These are phyloP conservation scores for Fusarium tricinctum DNA, from an alignment of 2,329 filamentous ascomycete species.

Conservation along the genomic window DNA sequence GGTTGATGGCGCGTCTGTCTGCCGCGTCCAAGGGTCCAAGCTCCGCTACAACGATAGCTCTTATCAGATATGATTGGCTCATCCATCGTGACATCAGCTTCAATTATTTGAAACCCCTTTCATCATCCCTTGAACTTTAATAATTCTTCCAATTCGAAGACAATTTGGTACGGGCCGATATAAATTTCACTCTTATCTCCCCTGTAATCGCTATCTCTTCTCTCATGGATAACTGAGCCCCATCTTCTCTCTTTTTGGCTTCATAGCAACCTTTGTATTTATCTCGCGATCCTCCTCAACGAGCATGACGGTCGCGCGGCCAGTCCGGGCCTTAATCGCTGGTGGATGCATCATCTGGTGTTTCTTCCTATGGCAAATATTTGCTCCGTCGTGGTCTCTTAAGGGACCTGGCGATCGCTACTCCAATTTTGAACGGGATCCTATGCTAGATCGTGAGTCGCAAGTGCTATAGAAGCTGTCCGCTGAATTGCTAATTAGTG, in stretches of 20 bases:
- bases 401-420: slow-evolving; percentile 58
- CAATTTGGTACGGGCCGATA: not conserved
- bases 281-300: slow-evolving; percentile 10
- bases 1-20: slow-evolving; percentile 46
- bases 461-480: not conserved
- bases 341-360: slow-evolving; percentile 79
- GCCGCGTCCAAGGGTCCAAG: slow-evolving; percentile 41
- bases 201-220: not conserved
- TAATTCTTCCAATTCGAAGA: slow-evolving; percentile 14
- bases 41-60: slow-evolving; percentile 25
- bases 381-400: slow-evolving; percentile 68
- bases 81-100: slow-evolving; percentile 42
- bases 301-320: slow-evolving; percentile 85
- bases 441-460: slow-evolving; percentile 84
- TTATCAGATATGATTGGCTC: slow-evolving; percentile 39
- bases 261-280: slow-evolving; percentile 16
- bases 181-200: not conserved
- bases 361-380: slow-evolving; percentile 83
- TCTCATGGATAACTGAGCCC: slow-evolving; percentile 42
- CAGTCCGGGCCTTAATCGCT: slow-evolving; percentile 83
- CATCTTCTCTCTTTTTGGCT: slow-evolving; percentile 24
- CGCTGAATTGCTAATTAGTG: slow-evolving; percentile 32
- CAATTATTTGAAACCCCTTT: slow-evolving; percentile 43
- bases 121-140: slow-evolving; percentile 23
- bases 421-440: slow-evolving; percentile 80